Base-by-base conservation (phyloP, 2,329 filamentous ascomycete species). In the Sphaceloma murrayae region DNA sequence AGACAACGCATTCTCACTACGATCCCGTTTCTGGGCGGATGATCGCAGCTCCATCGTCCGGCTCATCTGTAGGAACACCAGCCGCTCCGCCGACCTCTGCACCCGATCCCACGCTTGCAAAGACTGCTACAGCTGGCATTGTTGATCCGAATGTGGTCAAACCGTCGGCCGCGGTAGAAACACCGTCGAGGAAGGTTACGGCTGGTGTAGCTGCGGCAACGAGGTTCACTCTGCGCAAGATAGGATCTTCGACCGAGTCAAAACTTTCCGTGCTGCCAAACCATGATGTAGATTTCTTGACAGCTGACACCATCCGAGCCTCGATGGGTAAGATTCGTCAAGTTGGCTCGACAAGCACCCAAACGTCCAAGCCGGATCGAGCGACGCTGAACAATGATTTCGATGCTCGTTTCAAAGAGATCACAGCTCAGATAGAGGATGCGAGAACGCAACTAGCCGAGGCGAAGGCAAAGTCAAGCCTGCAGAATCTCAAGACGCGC, bases 241-340 rank as follows among this genome's bases (percentile, higher is more conserved):
- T 48, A 46, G 30, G 4, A 21, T 40, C 43, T 13, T 26, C 42
- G 5, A 32, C 48, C 10, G 49, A 47, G 4, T 49, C 58, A 0
- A 56, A 56, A 8, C 53, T 67, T 4, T 51, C 53, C 4, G 58
- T 57, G 5, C 49, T 62, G 8, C 60, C 62, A 1, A 49, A 60
- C 32, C 54, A 64, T 31, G 63, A 67, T 43, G 52, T 67, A 13
- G 65, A 69, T 36, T 54, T 60, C 5, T 52, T 69, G 19, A 67
- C 58, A 36, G 62, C 65, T 3, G 58, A 56, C 9, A 57, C 63
- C 16, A 59, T 68, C n/a, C 61, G 66, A 18, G 64, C 66, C 21
- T 58, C 59, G 11, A 67, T 68, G 58, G 61, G 62, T n/a, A 58
- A 59, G 42, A 43, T 43, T 10, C 61, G 51, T 21, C 52, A 46